Base-by-base conservation (phyloP, 2,329 filamentous ascomycete species). In the Aspergillus sp. region DNA sequence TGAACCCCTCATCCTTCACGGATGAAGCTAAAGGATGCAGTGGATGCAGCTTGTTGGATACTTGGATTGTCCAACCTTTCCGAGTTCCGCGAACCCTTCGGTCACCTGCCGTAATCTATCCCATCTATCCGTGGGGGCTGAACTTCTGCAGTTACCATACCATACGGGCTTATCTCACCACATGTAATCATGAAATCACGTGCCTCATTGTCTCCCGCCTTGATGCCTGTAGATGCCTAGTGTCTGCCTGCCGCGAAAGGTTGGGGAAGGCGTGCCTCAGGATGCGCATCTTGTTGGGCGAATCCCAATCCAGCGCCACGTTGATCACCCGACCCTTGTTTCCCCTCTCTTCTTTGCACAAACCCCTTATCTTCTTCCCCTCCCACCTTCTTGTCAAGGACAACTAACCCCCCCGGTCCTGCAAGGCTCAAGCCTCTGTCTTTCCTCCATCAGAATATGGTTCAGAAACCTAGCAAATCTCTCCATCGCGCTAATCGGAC, bases 401-500 rank as follows among this genome's bases (percentile, higher is more conserved):
- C 48, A 45, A 39, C 19, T 28, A 15, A 51, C 30, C 41, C 48
- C 23, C 25, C 47, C 47, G 25, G 47, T 50, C 47, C 47, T 50
- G 47, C 47, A 50, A 50, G 47, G 25, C n/a, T 50, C 47, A 50
- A 28, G 9, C 25, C 47, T 25, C 19, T 50, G 47, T 32, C 25
- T 50, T 28, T 48, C 38, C 32, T 32, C 28, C 38, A 30, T 17
- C 47, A 21, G 51, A 63, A 48, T 30, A 68, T 68, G 66, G 66
- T 49, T 17, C 62, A 62, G 47, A 66, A 63, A 54, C 51, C 58
- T 12, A 25, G 55, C 45, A 67, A 61, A 48, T 61, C 63, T 10
- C 50, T 55, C 23, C 58, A 63, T 45, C 63, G 62, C 41, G 36
- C 61, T 38, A 61, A 55, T 41, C 45, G 53, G 47, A 47, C 63